phyloP scores from a whole-genome alignment of 768 basidiomycete species.

The Lentinus tigrinus region DNA sequence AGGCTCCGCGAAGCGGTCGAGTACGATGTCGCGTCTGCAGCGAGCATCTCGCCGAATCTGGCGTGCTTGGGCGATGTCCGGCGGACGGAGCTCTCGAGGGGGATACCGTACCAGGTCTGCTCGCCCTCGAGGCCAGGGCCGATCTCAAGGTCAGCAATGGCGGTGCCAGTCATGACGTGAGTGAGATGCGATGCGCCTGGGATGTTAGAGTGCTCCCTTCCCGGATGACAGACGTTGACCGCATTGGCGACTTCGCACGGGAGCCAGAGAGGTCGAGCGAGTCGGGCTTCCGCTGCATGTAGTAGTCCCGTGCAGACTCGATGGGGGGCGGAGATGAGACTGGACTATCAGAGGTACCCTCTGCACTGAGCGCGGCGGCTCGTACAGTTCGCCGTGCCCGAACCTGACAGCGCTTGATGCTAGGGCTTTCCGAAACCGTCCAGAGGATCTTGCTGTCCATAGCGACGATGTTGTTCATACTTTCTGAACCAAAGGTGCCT shows the following conservation, averaged over 20 bases:
- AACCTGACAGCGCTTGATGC: slow-evolving; percentile 78
- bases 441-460: slow-evolving; percentile 85
- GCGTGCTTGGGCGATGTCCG: slow-evolving; percentile 65
- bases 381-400: slow-evolving; percentile 48
- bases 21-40: slow-evolving; percentile 77
- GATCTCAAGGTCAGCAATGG: slow-evolving; percentile 6
- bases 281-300: slow-evolving; percentile 9
- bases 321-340: slow-evolving; percentile 13
- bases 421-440: slow-evolving; percentile 85
- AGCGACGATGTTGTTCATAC: slow-evolving; percentile 79
- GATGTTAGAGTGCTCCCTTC: slow-evolving; percentile 6
- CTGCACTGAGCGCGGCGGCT: slow-evolving; percentile 20
- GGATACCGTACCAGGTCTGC: slow-evolving; percentile 56
- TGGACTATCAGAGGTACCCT: slow-evolving; percentile 12
- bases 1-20: slow-evolving; percentile 55
- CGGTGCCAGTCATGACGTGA: slow-evolving; percentile 16
- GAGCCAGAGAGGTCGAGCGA: slow-evolving; percentile 17
- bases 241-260: slow-evolving; percentile 12
- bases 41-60: slow-evolving; percentile 35
- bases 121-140: slow-evolving; percentile 27
- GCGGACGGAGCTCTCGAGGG: slow-evolving; percentile 67
- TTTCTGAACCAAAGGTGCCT: slow-evolving; percentile 42
- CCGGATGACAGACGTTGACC: neutral
- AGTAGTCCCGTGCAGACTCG: slow-evolving; percentile 9
- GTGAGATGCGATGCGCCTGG: slow-evolving; percentile 15